Percentiles rank a stretch among this genome's conserved stretches.
phyloP scores from a whole-genome alignment of 2,329 filamentous ascomycete genomes.

The Fusarium graminum region DNA sequence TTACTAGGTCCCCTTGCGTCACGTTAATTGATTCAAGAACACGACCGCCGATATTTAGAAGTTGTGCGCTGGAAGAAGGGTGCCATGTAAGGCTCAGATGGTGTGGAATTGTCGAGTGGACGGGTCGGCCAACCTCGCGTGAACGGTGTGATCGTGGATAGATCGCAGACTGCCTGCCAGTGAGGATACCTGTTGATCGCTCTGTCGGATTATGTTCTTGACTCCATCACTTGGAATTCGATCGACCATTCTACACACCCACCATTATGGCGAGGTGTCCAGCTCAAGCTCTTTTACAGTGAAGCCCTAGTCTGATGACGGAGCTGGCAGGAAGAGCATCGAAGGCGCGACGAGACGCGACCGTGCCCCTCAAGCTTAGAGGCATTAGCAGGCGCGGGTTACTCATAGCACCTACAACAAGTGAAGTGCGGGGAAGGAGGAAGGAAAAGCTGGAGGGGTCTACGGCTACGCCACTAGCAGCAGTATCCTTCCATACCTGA shows the following conservation, averaged over 20 bases:
- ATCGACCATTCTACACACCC: conserved; percentile 15
- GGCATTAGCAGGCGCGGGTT: too few species aligned
- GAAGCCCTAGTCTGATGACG: not conserved
- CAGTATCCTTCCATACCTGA: too few species aligned
- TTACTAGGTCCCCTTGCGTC: not conserved
- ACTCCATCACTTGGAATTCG: too few species aligned
- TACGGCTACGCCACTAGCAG: too few species aligned
- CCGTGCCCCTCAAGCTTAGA: too few species aligned
- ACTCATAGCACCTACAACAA: too few species aligned
- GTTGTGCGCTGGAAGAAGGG: not conserved
- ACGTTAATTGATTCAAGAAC: conserved; percentile 19
- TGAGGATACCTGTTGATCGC: not conserved
- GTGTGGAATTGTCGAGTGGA: not conserved
- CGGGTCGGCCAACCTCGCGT: not conserved
- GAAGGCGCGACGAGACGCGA: too few species aligned
- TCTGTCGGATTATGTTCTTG: not conserved
- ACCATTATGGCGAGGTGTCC: conserved; percentile 18
- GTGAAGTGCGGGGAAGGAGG: too few species aligned
- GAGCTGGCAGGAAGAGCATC: too few species aligned
- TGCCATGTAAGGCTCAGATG: not conserved
- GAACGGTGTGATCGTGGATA: conserved; percentile 1
- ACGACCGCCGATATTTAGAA: not conserved
- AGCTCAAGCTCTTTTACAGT: conserved; percentile 3
- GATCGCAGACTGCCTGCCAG: not conserved
- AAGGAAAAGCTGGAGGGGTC: too few species aligned